Conservation (phyloP, 371 early-diverging fungal species). For the Lichtheimia ramosa region DNA sequence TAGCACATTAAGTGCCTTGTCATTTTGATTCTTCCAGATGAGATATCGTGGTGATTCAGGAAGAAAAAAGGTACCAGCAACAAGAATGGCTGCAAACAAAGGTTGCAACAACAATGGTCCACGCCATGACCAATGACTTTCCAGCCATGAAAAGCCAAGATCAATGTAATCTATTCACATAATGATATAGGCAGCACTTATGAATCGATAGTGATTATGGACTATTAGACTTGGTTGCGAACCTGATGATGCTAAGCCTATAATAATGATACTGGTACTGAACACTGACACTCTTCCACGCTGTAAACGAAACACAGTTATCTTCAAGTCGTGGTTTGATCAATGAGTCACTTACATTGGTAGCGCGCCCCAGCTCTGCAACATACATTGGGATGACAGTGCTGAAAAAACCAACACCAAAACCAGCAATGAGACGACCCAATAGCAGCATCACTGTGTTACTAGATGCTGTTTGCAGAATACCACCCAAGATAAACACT, state of each 20-base stretch:
- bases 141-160: conserved; percentile 29
- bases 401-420: conserved; percentile 49
- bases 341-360: conserved; percentile 26
- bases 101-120: conserved; percentile 45
- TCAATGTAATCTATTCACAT: conserved; percentile 33
- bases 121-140: conserved; percentile 38
- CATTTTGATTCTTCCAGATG: conserved; percentile 34
- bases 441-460: conserved; percentile 28
- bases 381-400: conserved; percentile 51
- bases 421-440: conserved; percentile 50
- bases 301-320: conserved; percentile 5
- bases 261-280: conserved; percentile 41
- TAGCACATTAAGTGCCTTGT: conserved; percentile 64
- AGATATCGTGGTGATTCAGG: conserved; percentile 60
- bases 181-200: no score
- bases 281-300: conserved; percentile 36
- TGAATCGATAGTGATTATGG: no score
- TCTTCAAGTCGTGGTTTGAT: no score
- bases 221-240: not conserved
- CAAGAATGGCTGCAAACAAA: conserved; percentile 49
- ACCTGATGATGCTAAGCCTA: conserved; percentile 35
- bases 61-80: conserved; percentile 36
- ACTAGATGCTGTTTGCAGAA: conserved; percentile 35
- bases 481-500: conserved; percentile 48
- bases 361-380: conserved; percentile 47